Evolutionary conservation across 805 yeast genomes (phyloP).

Genomic region (Wickerhamomyces ciferrii): DNA sequence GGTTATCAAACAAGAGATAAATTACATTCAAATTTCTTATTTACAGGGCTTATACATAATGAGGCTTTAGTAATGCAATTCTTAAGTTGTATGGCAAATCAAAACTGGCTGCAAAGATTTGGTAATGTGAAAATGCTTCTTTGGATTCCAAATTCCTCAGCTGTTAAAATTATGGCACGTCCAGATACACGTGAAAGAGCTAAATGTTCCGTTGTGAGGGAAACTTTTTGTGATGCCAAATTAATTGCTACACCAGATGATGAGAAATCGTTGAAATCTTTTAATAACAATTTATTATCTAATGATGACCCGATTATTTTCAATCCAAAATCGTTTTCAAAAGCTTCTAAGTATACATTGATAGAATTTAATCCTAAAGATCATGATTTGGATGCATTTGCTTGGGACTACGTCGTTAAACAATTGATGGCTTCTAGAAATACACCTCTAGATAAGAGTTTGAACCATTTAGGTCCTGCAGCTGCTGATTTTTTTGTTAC

Average conservation of each 20-base stretch:
- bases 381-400: slow-evolving; percentile 41
- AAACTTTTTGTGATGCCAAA: slow-evolving; percentile 53
- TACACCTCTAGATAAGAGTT: slow-evolving; percentile 38
- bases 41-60: slow-evolving; percentile 56
- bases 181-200: slow-evolving; percentile 48
- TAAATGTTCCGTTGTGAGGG: slow-evolving; percentile 60
- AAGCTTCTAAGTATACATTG: slow-evolving; percentile 39
- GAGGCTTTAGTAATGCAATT: slow-evolving; percentile 74
- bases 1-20: slow-evolving; percentile 28
- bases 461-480: slow-evolving; percentile 74
- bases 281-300: slow-evolving; percentile 15
- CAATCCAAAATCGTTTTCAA: slow-evolving; percentile 25
- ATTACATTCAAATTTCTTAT: slow-evolving; percentile 49
- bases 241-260: slow-evolving; percentile 45
- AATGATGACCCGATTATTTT: slow-evolving; percentile 26
- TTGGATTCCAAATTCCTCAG: slow-evolving; percentile 58
- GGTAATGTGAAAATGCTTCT: slow-evolving; percentile 73
- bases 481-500: slow-evolving; percentile 49
- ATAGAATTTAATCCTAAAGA: slow-evolving; percentile 51
- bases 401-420: slow-evolving; percentile 64
- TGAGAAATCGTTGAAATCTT: slow-evolving; percentile 12
- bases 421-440: slow-evolving; percentile 46
- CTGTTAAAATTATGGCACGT: slow-evolving; percentile 55
- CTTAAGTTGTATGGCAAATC: slow-evolving; percentile 59
- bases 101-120: slow-evolving; percentile 69